phyloP scores from a whole-genome alignment of 768 basidiomycete genomes.

The Leucosporidium creatinivorum region DNA sequence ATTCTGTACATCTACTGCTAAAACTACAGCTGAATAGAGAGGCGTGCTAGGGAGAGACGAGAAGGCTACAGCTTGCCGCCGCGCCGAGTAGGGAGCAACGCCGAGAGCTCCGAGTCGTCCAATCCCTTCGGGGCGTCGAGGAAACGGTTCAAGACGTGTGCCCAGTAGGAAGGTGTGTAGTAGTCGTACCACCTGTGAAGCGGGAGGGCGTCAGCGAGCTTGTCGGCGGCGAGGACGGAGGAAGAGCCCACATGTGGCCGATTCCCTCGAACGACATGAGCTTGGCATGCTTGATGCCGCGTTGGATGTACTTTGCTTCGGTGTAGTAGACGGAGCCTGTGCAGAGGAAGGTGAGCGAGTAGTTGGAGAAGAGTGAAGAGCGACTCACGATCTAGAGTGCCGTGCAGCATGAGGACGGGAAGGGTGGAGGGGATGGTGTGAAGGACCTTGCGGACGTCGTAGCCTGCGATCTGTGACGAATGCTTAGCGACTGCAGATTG shows the following conservation, averaged over 20 bases:
- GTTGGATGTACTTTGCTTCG: constrained; percentile 21
- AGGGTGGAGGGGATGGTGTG: constrained; percentile 3
- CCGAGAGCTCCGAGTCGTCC: not conserved
- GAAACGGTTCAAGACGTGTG: constrained; percentile 10
- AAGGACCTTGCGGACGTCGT: constrained; percentile 22
- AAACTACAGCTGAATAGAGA: not conserved
- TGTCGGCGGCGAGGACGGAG: not conserved
- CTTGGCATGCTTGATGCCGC: constrained; percentile 18
- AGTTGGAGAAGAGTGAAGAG: not conserved
- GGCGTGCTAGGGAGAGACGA: too few relatives aligned
- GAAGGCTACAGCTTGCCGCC: not conserved
- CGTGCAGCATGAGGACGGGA: constrained; percentile 25
- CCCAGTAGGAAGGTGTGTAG: constrained; percentile 7
- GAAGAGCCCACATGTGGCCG: constrained; percentile 15
- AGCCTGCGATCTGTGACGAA: constrained; percentile 16
- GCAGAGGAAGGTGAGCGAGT: not conserved
- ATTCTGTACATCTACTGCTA: not conserved
- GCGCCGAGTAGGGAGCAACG: too few relatives aligned
- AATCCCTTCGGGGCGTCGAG: constrained; percentile 8
- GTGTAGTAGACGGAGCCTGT: constrained; percentile 27
- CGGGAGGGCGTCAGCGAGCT: not conserved
- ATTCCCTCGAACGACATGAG: constrained; percentile 20
- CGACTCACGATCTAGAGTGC: constrained; percentile 21
- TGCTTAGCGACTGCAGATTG: too few relatives aligned
- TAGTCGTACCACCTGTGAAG: constrained; percentile 25